Base-by-base conservation (phyloP, 2,329 filamentous ascomycete species). In the Karstenula rhodostoma region DNA sequence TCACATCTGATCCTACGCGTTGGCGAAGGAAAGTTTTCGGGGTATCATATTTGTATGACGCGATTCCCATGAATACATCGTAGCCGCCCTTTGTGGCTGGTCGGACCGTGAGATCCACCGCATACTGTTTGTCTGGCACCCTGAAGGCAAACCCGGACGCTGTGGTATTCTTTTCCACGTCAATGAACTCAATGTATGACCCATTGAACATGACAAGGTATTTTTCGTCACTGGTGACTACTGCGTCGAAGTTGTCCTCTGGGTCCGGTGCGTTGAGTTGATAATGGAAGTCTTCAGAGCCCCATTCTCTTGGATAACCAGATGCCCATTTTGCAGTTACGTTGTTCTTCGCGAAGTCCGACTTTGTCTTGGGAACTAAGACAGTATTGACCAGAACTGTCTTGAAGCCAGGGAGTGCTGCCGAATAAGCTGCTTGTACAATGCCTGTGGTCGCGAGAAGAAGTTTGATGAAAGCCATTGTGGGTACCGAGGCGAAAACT, bases 221-320 rank as follows among this genome's bases (percentile, higher is more conserved):
- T 19, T 58, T 60, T 29, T 56, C 57, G 37, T 63, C 57, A 1
- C 55, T 43, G 22, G 60, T 58, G 22, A 63, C 23, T 4, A 35
- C 32, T 7, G 25, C 53, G 15, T 22, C 19, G 29, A 58, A 57
- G 33, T 13, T 46, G 22, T 56, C 60, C 1, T 58, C 50, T n/a
- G 60, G 58, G 15, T 55, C 50, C 3, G 53, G 57, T 13, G 10
- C 32, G 37, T 53, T 53, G 51, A 60, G 57, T 35, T 51, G 53
- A 32, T 46, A 47, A n/a, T 48, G 22, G 19, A 43, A 60, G 33
- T 61, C 55, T 50, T 63, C 58, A 12, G 37, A 52, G 19, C 58
- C 58, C 61, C 61, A 61, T 23, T 58, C 37, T 29, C 61, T 63
- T 10, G 61, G 61, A 25, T 58, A 59, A 1, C 50, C 50, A 3